Evolutionary conservation across 768 basidiomycete genomes (phyloP).

Genomic region (Dioszegia crocea): DNA sequence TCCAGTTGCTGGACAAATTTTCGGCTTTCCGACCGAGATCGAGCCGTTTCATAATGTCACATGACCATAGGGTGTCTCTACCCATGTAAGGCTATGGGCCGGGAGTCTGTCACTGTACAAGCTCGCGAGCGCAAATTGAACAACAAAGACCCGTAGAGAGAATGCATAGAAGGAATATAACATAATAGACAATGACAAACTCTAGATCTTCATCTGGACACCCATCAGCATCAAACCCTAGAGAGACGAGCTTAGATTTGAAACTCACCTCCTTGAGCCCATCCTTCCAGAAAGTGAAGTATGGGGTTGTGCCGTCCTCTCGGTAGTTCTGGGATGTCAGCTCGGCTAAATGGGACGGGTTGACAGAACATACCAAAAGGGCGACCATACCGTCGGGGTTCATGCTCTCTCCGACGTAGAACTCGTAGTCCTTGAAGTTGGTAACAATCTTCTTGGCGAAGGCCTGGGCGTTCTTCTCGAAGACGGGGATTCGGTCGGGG

Average conservation of each 20-base stretch:
- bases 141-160: not conserved
- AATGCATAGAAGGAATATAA: not conserved
- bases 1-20: no score
- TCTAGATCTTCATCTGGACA: constrained; percentile 35
- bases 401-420: constrained; percentile 56
- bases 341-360: not conserved
- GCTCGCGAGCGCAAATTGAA: no score
- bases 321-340: constrained; percentile 65
- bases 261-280: constrained; percentile 65
- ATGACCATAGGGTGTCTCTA: not conserved
- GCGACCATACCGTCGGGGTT: constrained; percentile 90
- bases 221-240: not conserved
- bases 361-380: constrained; percentile 56
- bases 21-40: no score
- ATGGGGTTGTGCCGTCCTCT: constrained; percentile 60
- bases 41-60: not conserved
- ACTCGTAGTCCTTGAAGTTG: constrained; percentile 92
- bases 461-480: constrained; percentile 72
- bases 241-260: not conserved
- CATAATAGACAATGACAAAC: not conserved
- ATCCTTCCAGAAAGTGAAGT: constrained; percentile 94
- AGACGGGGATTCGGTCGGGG: constrained; percentile 63
- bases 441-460: constrained; percentile 84
- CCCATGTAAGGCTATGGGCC: no score
- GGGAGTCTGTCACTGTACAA: no score